A percentile compares a stretch with the other conserved stretches of the same genome.
phyloP scores from a whole-genome alignment of 306 rosid genomes.

The Luffa aegyptiaca region DNA sequence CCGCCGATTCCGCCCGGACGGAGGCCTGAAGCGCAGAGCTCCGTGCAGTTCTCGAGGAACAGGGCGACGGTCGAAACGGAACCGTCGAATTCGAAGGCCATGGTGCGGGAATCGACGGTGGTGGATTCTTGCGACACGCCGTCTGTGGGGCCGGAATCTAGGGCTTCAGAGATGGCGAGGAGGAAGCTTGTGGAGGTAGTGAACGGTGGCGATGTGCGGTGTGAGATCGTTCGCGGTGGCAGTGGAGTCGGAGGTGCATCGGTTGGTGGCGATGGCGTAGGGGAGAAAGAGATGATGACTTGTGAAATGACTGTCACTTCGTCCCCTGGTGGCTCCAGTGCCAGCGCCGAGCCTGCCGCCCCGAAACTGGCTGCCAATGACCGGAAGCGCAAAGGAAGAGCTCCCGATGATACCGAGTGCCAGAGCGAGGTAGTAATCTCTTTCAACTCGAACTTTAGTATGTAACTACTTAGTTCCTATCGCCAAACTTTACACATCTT shows the following conservation, averaged over 20 bases:
- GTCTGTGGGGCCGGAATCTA: slow-evolving; percentile 14
- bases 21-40: slow-evolving; percentile 25
- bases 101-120: slow-evolving; percentile 29
- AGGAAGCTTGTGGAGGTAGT: slow-evolving; percentile 13
- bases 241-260: slow-evolving; percentile 15
- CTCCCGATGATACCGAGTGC: slow-evolving; percentile 35
- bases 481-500: not conserved
- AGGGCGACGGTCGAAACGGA: slow-evolving; percentile 19
- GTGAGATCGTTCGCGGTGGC: slow-evolving; percentile 10
- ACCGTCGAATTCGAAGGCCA: slow-evolving; percentile 25
- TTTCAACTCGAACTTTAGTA: not conserved
- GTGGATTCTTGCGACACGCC: slow-evolving; percentile 61
- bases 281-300: slow-evolving; percentile 25
- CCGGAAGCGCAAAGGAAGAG: slow-evolving; percentile 56
- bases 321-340: slow-evolving; percentile 44
- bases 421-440: slow-evolving; percentile 48
- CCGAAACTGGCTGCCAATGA: slow-evolving; percentile 14
- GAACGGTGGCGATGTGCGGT: slow-evolving; percentile 2
- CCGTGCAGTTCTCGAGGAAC: slow-evolving; percentile 26
- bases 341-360: slow-evolving; percentile 31
- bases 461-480: not conserved
- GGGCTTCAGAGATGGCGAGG: slow-evolving; percentile 24
- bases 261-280: not conserved
- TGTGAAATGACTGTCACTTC: slow-evolving; percentile 44
- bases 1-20: slow-evolving; percentile 38